Conservation (phyloP, 768 basidiomycete species). For the Clitopilus hobsonii region DNA sequence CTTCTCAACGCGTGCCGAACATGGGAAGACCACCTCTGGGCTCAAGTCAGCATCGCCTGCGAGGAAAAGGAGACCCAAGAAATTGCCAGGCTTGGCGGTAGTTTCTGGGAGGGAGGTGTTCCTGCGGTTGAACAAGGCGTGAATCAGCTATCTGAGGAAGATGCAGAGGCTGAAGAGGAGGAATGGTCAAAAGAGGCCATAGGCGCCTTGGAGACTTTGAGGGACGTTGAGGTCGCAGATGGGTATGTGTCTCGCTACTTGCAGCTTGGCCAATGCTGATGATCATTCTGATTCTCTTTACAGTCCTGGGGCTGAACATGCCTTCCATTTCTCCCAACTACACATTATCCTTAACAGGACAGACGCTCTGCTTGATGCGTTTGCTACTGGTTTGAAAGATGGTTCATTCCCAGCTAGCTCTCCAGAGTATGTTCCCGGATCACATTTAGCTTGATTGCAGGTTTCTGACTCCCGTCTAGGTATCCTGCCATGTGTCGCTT, state of each 20-base stretch:
- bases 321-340: slow-evolving; percentile 80
- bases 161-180: slow-evolving; percentile 42
- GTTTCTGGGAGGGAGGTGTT: slow-evolving; percentile 77
- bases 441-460: neutral
- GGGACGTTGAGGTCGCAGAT: slow-evolving; percentile 54
- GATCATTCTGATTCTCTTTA: slow-evolving; percentile 2
- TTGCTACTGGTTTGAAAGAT: slow-evolving; percentile 52
- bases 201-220: slow-evolving; percentile 51
- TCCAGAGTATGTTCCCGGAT: slow-evolving; percentile 44
- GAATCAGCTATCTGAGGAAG: slow-evolving; percentile 17
- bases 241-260: too few species aligned
- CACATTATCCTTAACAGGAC: slow-evolving; percentile 73
- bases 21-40: slow-evolving; percentile 98
- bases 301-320: slow-evolving; percentile 62
- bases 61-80: slow-evolving; percentile 76
- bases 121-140: slow-evolving; percentile 38
- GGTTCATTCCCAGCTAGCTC: slow-evolving; percentile 44
- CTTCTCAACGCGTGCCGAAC: slow-evolving; percentile 75
- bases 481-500: slow-evolving; percentile 78
- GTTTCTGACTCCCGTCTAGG: slow-evolving; percentile 24
- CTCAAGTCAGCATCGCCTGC: slow-evolving; percentile 73
- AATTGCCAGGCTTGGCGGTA: slow-evolving; percentile 61
- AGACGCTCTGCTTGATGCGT: slow-evolving; percentile 61
- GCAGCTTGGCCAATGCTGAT: neutral
- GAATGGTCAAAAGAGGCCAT: slow-evolving; percentile 67